Evolutionary conservation across 345 rosid genomes (phyloP), one percentile per base, ranked within the genome.

Genomic region (Populus pruinosa): DNA sequence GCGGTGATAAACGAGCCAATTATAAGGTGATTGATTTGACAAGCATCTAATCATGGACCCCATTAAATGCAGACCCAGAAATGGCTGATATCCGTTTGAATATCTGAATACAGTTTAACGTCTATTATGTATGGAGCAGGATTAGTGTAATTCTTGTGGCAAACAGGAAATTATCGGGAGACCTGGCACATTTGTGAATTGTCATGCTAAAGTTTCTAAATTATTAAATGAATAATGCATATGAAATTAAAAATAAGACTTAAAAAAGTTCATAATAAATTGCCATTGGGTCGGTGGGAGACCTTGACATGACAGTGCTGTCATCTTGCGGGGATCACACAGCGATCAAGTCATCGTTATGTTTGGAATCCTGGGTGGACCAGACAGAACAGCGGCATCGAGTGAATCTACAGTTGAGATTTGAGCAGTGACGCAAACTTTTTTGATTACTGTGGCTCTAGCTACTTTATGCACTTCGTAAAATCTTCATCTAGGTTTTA

Each of bases 101-200:
- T 69, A 71, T 76, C 74, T 59, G 80, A 84, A 70, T 43, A 27
- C 84, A 63, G 72, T 43, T 80, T 67, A 75, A 71, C 76, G 69
- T 49, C 38, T 69, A 36, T 33, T 27, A 65, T 31, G 55, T 66
- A 67, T 75, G 29, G 1, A 41, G 49, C 31, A 64, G 27, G 31
- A 23, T 29, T 17, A 6, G 7, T 59, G 12, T 39, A 61, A 6
- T 61, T 56, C 12, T 59, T 25, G 43, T 76, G 78, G 72, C 78
- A 20, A 44, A 44, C 77, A 74, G 8, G 6, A 14, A 44, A 17
- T 74, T n/a, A 6, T 9, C 55, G 41, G 66, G 66, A 21, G 11
- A 41, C n/a, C 2, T 8, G 59, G 20, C 23, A 56, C 39, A 63
- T 64, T 36, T 43, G n/a, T 59, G 8, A 49, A 25, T 23, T 27